A percentile compares a stretch with the other conserved stretches of the same genome.
Conservation (phyloP, 306 rosid genomes). For the Cicer bijugum region DNA sequence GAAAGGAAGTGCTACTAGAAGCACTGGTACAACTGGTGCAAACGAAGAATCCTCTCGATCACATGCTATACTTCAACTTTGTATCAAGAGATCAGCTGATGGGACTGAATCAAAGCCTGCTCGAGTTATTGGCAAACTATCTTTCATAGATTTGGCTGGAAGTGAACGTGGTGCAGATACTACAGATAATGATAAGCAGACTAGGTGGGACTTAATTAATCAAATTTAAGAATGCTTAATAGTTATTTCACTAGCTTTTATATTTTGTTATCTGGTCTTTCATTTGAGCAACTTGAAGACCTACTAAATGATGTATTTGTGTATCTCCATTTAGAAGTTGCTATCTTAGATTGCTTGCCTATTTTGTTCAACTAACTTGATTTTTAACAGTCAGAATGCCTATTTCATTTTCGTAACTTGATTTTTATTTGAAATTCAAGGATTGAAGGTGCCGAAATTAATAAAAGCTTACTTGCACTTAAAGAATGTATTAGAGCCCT, state of each 20-base stretch:
- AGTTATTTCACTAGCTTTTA: not conserved
- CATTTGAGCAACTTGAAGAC: constrained; percentile 31
- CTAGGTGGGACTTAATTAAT: constrained; percentile 54
- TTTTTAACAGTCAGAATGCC: constrained; percentile 11
- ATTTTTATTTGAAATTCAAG: constrained; percentile 49
- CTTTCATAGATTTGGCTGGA: constrained; percentile 88
- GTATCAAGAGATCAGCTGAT: constrained; percentile 70
- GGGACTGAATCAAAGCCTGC: constrained; percentile 73
- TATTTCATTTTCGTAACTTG: constrained; percentile 23
- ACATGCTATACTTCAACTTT: constrained; percentile 89
- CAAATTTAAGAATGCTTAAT: constrained; percentile 7
- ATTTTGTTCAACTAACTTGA: constrained; percentile 8
- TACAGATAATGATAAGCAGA: constrained; percentile 78
- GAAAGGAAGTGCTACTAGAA: constrained; percentile 76
- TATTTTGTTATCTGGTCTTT: constrained; percentile 37
- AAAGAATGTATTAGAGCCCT: constrained; percentile 89
- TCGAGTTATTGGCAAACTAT: constrained; percentile 73
- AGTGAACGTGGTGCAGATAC: constrained; percentile 92
- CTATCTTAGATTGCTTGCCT: constrained; percentile 15
- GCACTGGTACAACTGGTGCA: constrained; percentile 87
- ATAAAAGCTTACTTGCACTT: constrained; percentile 82
- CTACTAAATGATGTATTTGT: not conserved
- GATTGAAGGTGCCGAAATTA: constrained; percentile 92
- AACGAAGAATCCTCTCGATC: constrained; percentile 90
- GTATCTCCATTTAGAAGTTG: not conserved